Percentiles rank a stretch among this genome's conserved stretches.
Conservation (phyloP, 1,139 yeast species). For the Meyerozyma athensensis region DNA sequence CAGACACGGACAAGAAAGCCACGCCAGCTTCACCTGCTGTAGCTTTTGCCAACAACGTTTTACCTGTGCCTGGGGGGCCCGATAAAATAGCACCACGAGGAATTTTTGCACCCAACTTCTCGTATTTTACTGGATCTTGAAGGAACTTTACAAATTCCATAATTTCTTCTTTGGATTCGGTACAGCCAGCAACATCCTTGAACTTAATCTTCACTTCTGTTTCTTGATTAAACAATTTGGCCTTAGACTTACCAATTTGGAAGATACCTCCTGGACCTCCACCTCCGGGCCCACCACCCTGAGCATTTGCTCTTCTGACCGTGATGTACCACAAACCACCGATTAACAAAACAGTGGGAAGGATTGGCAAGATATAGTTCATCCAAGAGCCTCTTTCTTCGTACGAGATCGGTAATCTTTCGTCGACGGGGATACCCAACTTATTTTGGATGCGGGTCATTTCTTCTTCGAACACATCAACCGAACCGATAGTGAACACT, state of each 20-base stretch:
- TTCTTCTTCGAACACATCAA: conserved; percentile 68
- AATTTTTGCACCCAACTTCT: conserved; percentile 73
- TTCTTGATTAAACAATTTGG: conserved; percentile 66
- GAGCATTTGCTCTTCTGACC: conserved; percentile 48
- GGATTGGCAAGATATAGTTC: conserved; percentile 52
- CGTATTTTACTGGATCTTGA: conserved; percentile 70
- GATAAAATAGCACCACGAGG: conserved; percentile 81
- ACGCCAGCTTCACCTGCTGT: conserved; percentile 87
- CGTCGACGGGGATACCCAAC: conserved; percentile 52
- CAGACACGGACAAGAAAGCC: conserved; percentile 77
- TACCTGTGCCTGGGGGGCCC: conserved; percentile 89
- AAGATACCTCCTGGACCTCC: conserved; percentile 59
- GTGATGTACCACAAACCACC: conserved; percentile 73
- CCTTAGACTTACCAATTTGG: conserved; percentile 64
- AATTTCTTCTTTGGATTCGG: conserved; percentile 78
- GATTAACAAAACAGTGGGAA: conserved; percentile 66
- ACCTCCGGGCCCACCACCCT: conserved; percentile 41
- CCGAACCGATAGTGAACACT: conserved; percentile 67
- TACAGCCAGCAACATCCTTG: conserved; percentile 80
- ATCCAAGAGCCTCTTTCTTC: conserved; percentile 56
- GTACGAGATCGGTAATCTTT: conserved; percentile 61
- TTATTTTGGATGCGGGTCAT: conserved; percentile 59
- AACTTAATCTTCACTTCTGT: conserved; percentile 68
- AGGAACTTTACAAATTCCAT: conserved; percentile 81
- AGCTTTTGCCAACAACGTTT: conserved; percentile 73